These are phyloP conservation scores for Medicago arabica DNA, from an alignment of 306 rosid species.

Conservation along the genomic window DNA sequence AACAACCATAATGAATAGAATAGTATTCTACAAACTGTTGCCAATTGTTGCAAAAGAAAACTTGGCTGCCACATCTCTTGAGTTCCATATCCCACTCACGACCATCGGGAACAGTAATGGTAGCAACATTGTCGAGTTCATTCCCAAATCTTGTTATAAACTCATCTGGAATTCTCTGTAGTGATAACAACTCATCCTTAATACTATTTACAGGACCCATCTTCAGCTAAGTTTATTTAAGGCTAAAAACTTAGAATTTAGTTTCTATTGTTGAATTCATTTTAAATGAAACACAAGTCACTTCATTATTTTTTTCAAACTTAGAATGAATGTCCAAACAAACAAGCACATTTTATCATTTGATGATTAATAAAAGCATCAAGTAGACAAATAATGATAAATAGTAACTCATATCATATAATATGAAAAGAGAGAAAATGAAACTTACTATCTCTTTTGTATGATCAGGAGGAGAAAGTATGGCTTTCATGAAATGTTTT, in stretches of 20 bases:
- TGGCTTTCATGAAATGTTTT: slow-evolving; percentile 27
- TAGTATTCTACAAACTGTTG: slow-evolving; percentile 31
- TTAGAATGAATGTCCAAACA: too few species aligned
- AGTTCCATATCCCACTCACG: slow-evolving; percentile 33
- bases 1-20: slow-evolving; percentile 23
- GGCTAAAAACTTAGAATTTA: too few species aligned
- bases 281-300: too few species aligned
- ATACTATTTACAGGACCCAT: background rate
- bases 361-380: too few species aligned
- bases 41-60: slow-evolving; percentile 33
- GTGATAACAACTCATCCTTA: background rate
- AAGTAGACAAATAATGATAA: too few species aligned
- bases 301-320: too few species aligned
- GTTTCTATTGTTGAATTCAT: too few species aligned
- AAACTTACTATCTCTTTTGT: slow-evolving; percentile 1
- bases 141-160: slow-evolving; percentile 39
- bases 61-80: background rate
- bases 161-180: slow-evolving; percentile 43
- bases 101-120: slow-evolving; percentile 31
- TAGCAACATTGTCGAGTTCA: slow-evolving; percentile 29
- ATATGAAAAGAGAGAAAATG: too few species aligned
- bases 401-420: too few species aligned
- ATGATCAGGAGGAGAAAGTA: slow-evolving; percentile 31
- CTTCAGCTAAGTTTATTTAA: too few species aligned
- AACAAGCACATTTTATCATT: too few species aligned